Conservation (phyloP, 106 monocot genomes). For the Xerophyta viscosa region DNA sequence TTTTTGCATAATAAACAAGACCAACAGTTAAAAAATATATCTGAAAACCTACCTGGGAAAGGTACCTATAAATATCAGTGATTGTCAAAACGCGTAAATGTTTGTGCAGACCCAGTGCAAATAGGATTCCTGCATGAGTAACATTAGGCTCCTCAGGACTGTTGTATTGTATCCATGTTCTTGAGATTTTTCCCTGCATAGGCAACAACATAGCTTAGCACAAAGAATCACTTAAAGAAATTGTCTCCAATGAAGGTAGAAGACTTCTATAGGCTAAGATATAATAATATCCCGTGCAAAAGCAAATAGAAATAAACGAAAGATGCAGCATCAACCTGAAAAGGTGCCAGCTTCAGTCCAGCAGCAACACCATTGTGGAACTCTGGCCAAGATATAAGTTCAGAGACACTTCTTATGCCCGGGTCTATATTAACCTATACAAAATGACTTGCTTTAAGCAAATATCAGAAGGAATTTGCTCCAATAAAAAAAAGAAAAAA, state of each 20-base stretch:
- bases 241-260: too few species aligned
- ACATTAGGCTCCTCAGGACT: conserved; percentile 78
- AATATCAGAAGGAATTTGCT: too few species aligned
- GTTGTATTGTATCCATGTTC: conserved; percentile 89
- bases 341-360: conserved; percentile 83
- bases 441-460: too few species aligned
- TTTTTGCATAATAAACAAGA: background rate
- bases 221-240: too few species aligned
- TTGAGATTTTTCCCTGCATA: conserved; percentile 78
- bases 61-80: conserved; percentile 71
- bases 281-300: too few species aligned
- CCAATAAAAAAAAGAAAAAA: background rate
- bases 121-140: conserved; percentile 84
- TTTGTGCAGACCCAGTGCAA: conserved; percentile 86
- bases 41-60: conserved; percentile 47
- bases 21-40: background rate
- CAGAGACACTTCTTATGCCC: conserved; percentile 68
- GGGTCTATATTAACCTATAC: conserved; percentile 96
- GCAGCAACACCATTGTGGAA: conserved; percentile 99
- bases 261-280: too few species aligned
- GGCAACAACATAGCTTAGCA: background rate
- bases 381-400: conserved; percentile 83
- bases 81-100: conserved; percentile 70
- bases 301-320: background rate
- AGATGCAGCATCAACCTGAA: conserved; percentile 45